Base-by-base conservation (phyloP, 2,329 filamentous ascomycete species). In the Magnaporthales sp. region DNA sequence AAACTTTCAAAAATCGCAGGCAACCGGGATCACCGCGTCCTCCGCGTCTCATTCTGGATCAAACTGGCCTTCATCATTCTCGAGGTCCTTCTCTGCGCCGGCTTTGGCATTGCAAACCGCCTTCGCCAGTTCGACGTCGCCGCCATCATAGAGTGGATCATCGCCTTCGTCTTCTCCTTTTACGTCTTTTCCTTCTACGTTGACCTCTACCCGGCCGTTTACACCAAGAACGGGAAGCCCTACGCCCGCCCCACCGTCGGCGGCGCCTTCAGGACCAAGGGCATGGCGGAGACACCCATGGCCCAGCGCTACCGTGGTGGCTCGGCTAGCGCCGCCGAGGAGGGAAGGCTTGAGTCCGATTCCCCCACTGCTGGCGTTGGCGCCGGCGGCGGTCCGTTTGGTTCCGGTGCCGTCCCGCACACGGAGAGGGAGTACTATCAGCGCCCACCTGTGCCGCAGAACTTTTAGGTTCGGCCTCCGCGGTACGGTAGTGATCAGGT, bases 111-210 rank as follows among this genome's bases (percentile, higher is more conserved):
- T 4, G 81, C 80, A 66, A 83, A 81, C 46, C 81, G 79, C 54
- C 77, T 75, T 3, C 68, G 78, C 9, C 73, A 81, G 27, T 84
- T 83, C 72, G 89, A 95, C 76, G 77, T 80, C 1, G 92, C 89
- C 54, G 95, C 93, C 6, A 80, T 96, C 65, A 77, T 97, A 32
- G 94, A 98, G 79, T 89, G 86, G 86, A 75, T 86, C 68, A 87
- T 97, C 70, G 86, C 92, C 32, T 88, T 96, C 74, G 83, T 97
- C 74, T 97, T 93, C 79, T 91, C 91, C 66, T 90, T 93, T 74
- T 98, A 97, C 79, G 83, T 96, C 68, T 84, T 94, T 69, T 92
- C 90, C 68, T 98, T 96, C 81, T 84, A 90, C 73, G 83, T 97
- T 75, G 94, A 99, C 78, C 86, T 99, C 64, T 83, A 91, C 70